Evolutionary conservation across 1,284 basidiomycete genomes (phyloP).

Genomic region (Trichosporon inkin): DNA sequence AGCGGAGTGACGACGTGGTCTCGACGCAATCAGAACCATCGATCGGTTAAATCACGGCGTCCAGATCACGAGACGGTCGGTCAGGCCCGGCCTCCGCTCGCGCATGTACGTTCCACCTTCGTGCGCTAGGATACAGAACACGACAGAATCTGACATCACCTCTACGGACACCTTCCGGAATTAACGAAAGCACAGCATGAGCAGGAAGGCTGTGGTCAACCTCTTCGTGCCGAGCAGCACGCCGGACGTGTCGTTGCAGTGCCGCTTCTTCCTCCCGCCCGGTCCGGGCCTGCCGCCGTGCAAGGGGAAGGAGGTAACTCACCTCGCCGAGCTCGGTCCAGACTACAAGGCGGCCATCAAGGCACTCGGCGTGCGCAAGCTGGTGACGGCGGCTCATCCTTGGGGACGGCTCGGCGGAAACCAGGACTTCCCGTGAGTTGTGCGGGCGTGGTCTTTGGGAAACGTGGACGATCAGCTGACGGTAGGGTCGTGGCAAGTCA

Average conservation of each 20-base stretch:
- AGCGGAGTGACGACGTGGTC: too few species aligned
- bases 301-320: neutral
- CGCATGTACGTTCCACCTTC: too few species aligned
- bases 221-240: constrained; percentile 34
- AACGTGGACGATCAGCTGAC: neutral
- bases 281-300: neutral
- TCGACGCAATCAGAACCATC: too few species aligned
- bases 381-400: constrained; percentile 43
- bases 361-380: constrained; percentile 16
- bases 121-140: too few species aligned
- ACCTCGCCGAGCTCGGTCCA: neutral
- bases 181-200: constrained; percentile 13
- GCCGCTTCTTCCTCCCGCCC: constrained; percentile 35
- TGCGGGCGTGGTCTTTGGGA: neutral
- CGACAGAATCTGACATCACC: too few species aligned
- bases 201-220: constrained; percentile 20
- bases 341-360: neutral
- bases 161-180: too few species aligned
- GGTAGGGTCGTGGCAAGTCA: constrained; percentile 32
- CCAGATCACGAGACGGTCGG: too few species aligned
- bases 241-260: constrained; percentile 29
- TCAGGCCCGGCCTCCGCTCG: too few species aligned
- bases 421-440: constrained; percentile 43
- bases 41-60: too few species aligned
- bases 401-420: constrained; percentile 43